Percentiles rank a stretch among this genome's conserved stretches.
Evolutionary conservation across 2,329 filamentous ascomycete genomes (phyloP).

Genomic region (Colletotrichum brevisporum): DNA sequence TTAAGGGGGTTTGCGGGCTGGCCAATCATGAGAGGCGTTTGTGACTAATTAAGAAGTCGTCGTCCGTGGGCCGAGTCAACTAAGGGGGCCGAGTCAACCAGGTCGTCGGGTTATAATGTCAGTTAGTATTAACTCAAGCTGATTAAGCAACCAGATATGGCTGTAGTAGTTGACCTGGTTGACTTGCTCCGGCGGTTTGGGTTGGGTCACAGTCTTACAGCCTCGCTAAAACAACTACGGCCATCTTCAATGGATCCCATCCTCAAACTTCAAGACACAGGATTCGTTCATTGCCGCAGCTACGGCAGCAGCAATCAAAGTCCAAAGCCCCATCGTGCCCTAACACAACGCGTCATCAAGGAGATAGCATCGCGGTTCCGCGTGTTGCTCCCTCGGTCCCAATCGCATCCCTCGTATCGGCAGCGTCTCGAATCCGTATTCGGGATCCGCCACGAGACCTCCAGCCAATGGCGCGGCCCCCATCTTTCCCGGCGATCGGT

Average conservation of each 20-base stretch:
- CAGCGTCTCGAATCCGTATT: constrained; percentile 23
- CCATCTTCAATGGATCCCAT: too few relatives aligned
- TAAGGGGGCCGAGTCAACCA: not conserved
- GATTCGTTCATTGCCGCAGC: too few relatives aligned
- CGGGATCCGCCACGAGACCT: not conserved
- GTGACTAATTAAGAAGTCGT: not conserved
- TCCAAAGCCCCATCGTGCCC: too few relatives aligned
- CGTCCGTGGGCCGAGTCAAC: not conserved
- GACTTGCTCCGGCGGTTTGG: not conserved
- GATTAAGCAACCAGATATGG: not conserved
- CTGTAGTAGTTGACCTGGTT: not conserved
- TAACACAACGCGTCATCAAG: too few relatives aligned
- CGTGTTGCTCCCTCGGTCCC: not conserved
- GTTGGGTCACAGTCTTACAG: not conserved
- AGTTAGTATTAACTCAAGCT: not conserved
- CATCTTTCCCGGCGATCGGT: not conserved
- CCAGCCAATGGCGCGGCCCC: not conserved
- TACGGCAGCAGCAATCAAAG: too few relatives aligned
- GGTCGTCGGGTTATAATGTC: not conserved
- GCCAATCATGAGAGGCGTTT: not conserved
- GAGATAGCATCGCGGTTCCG: too few relatives aligned
- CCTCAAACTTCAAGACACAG: too few relatives aligned
- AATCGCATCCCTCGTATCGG: not conserved
- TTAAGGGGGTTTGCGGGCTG: not conserved
- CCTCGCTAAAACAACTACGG: too few relatives aligned